Evolutionary conservation across 2,329 filamentous ascomycete species (phyloP).

Genomic region (Juglanconis sp.): DNA sequence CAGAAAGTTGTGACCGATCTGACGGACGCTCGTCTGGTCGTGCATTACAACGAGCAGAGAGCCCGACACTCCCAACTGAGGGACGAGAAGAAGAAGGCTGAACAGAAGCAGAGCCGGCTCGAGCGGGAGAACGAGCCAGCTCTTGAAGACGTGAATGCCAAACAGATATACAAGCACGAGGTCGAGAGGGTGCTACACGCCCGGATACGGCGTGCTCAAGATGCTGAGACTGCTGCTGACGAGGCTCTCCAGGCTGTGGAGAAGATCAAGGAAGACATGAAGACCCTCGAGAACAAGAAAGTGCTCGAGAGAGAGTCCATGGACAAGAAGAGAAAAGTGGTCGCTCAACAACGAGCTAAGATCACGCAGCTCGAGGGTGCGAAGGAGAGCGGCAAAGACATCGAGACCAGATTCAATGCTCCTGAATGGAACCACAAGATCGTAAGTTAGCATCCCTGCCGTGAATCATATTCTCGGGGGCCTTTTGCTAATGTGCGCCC

Average conservation of each 20-base stretch:
- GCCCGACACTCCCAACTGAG: slow-evolving; percentile 50
- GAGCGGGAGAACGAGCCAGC: slow-evolving; percentile 62
- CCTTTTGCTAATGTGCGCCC: neutral
- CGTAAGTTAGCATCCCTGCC: slow-evolving; percentile 27
- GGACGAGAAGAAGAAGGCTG: slow-evolving; percentile 49
- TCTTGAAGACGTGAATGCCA: slow-evolving; percentile 64
- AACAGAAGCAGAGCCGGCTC: slow-evolving; percentile 56
- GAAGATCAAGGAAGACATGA: slow-evolving; percentile 35
- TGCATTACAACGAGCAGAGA: slow-evolving; percentile 59
- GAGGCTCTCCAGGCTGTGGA: slow-evolving; percentile 40
- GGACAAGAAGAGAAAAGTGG: slow-evolving; percentile 48
- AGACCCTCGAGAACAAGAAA: slow-evolving; percentile 46
- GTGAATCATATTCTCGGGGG: neutral
- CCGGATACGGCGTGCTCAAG: slow-evolving; percentile 51
- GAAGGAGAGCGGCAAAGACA: slow-evolving; percentile 57
- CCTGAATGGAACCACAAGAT: slow-evolving; percentile 70
- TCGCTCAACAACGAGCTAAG: slow-evolving; percentile 46
- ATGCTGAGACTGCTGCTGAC: slow-evolving; percentile 51
- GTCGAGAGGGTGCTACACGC: slow-evolving; percentile 54
- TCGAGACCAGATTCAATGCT: slow-evolving; percentile 55
- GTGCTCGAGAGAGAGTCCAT: slow-evolving; percentile 51
- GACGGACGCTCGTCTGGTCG: slow-evolving; percentile 61
- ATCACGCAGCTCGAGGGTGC: slow-evolving; percentile 64
- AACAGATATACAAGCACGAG: slow-evolving; percentile 61
- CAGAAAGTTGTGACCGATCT: slow-evolving; percentile 63